These are phyloP conservation scores for Rhynchosporium secalis DNA, from an alignment of 2,329 filamentous ascomycete genomes.

Conservation along the genomic window DNA sequence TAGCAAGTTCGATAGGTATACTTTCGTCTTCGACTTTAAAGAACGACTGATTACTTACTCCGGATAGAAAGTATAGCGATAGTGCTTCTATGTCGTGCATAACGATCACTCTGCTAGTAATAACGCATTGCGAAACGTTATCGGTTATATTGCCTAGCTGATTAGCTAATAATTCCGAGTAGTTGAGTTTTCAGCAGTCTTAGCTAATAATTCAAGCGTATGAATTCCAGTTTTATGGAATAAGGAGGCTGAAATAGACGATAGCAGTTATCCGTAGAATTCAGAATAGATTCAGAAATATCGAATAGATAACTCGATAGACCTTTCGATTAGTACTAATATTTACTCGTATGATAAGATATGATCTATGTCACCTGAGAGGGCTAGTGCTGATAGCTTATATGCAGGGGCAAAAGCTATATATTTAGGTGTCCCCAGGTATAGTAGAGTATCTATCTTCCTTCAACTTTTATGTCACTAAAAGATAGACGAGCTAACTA, in stretches of 20 bases:
- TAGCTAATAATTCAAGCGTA: too few species aligned
- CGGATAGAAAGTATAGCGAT: too few species aligned
- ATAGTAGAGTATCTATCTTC: not conserved
- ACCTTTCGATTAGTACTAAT: not conserved
- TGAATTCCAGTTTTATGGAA: too few species aligned
- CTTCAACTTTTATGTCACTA: not conserved
- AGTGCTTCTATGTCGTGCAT: too few species aligned
- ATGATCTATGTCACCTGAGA: not conserved
- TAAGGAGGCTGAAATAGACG: not conserved
- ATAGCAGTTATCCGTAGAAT: not conserved
- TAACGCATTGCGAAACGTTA: too few species aligned
- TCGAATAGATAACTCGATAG: too few species aligned
- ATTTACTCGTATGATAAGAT: not conserved
- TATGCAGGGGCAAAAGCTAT: not conserved
- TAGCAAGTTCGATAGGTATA: not conserved
- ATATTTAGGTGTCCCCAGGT: not conserved
- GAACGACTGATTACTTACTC: too few species aligned
- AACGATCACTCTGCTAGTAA: too few species aligned
- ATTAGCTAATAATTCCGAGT: too few species aligned
- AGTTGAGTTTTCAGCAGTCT: too few species aligned
- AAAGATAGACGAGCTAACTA: not conserved
- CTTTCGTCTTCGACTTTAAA: not conserved
- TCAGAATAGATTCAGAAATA: too few species aligned
- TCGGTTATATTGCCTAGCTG: too few species aligned
- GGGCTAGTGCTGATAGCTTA: not conserved